phyloP scores from a whole-genome alignment of 2,329 filamentous ascomycete species.

The Massarina eburnea region DNA sequence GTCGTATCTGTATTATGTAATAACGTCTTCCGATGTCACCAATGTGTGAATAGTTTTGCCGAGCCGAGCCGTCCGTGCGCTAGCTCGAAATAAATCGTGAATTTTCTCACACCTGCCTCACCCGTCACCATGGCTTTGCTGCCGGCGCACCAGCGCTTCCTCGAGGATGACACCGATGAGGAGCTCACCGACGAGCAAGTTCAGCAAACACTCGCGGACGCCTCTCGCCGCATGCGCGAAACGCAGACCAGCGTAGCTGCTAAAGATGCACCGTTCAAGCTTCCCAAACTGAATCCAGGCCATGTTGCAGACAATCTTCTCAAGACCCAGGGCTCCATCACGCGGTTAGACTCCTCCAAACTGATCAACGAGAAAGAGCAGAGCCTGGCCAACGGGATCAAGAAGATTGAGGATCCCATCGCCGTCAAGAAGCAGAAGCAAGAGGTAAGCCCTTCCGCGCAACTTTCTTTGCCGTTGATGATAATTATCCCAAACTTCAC shows the following conservation, averaged over 20 bases:
- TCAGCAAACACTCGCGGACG: conserved; percentile 63
- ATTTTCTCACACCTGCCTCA: conserved; percentile 25
- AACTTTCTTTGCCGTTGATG: conserved; percentile 62
- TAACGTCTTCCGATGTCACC: no score
- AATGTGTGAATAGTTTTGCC: no score
- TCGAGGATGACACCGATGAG: conserved; percentile 42
- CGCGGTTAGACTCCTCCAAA: conserved; percentile 55
- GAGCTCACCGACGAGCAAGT: conserved; percentile 65
- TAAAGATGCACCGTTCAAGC: conserved; percentile 44
- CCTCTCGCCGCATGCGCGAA: conserved; percentile 59
- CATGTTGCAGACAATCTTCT: conserved; percentile 57
- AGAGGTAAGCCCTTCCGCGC: conserved; percentile 51
- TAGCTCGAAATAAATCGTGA: conserved; percentile 17
- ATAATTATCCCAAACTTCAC: conserved; percentile 70
- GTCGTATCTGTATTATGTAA: no score
- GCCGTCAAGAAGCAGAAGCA: conserved; percentile 48
- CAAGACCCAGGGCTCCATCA: conserved; percentile 54
- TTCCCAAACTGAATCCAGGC: conserved; percentile 55
- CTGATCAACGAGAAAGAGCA: conserved; percentile 53
- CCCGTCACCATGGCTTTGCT: conserved; percentile 37
- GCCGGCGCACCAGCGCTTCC: conserved; percentile 39
- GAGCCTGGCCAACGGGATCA: conserved; percentile 51
- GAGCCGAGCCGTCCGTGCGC: not conserved
- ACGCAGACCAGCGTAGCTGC: conserved; percentile 40
- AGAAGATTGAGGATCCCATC: conserved; percentile 58